Conservation (phyloP, 305 asterid genomes). For the Ilex paraguariensis region DNA sequence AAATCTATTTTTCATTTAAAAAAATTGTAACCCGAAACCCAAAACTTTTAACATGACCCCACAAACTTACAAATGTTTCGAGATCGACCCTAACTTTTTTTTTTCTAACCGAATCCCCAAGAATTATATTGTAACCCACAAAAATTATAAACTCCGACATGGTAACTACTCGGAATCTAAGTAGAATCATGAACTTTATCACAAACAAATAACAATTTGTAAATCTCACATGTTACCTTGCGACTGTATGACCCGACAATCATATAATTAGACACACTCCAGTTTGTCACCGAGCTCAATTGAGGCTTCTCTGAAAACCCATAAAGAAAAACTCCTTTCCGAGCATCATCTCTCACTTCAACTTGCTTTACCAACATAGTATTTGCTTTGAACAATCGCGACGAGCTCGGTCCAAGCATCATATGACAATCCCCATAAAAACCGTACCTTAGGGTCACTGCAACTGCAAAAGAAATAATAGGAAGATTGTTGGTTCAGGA, state of each 20-base stretch:
- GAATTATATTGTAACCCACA: background rate
- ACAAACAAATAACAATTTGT: no score
- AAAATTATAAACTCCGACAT: no score
- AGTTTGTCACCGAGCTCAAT: constrained; percentile 9
- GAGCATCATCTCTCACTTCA: constrained; percentile 3
- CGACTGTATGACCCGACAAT: constrained; percentile 6
- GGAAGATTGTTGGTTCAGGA: background rate
- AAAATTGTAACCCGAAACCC: no score
- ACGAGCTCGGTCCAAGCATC: constrained; percentile 16
- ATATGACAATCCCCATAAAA: constrained; percentile 12
- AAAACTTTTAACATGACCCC: no score
- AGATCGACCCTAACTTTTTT: no score
- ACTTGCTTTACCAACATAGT: constrained; percentile 19
- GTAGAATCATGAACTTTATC: no score
- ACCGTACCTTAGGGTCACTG: constrained; percentile 5
- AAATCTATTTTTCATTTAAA: no score
- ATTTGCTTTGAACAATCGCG: constrained; percentile 5
- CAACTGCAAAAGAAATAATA: constrained; percentile 2
- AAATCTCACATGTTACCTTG: constrained; percentile 3
- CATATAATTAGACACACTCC: constrained; percentile 6
- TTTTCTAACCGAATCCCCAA: background rate
- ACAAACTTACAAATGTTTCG: no score
- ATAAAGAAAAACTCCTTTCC: constrained; percentile 7
- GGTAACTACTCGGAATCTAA: no score
- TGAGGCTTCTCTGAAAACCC: constrained; percentile 15